Evolutionary conservation across 169 alveolate genomes (phyloP), one percentile per base, ranked within the genome.

Genomic region (Cyclospora cayetanensis): DNA sequence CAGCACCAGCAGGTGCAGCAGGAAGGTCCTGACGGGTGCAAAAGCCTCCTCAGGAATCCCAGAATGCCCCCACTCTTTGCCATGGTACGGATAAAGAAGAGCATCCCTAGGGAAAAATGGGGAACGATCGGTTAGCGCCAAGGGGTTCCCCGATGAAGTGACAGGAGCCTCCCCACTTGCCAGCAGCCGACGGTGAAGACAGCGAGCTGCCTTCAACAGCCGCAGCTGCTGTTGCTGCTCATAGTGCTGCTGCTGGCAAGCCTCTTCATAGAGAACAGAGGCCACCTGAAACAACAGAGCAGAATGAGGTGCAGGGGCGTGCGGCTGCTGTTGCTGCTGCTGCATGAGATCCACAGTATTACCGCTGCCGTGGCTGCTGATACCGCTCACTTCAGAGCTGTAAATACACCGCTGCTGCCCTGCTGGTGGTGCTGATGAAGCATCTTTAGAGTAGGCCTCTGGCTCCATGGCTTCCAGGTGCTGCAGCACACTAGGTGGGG

Each of bases 321-420:
- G 46, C 79, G n/a, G 79, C 79, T 66, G 79, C 79, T 66, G 79
- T 27, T 66, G 79, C 79, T 66, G 37, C 79, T 66, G 79, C 79
- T 66, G 79, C 79, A n/a, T n/a, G n/a, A n/a, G n/a, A n/a, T n/a
- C n/a, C n/a, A n/a, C n/a, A n/a, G n/a, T n/a, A n/a, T n/a, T n/a
- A n/a, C n/a, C n/a, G n/a, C n/a, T 66, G 79, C 79, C 7, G 79
- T 22, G n/a, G 79, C 79, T 20, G 79, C 35, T 66, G 74, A 12
- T 60, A 9, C 74, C 9, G 74, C 11, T 20, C 31, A 5, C 79
- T 22, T n/a, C 43, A 4, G 43, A 66, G 72, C 35, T 22, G 79
- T 55, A 4, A 55, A 22, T 9, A 15, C 70, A 7, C 34, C 11
- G 15, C 70, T 29, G 34, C 70, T 4, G 27, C 31, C n/a, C 27